Percentiles rank a stretch among this genome's conserved stretches.
phyloP scores from a whole-genome alignment of 192 early-diverging fungal species.

The Rhizoclosmatium sp. region DNA sequence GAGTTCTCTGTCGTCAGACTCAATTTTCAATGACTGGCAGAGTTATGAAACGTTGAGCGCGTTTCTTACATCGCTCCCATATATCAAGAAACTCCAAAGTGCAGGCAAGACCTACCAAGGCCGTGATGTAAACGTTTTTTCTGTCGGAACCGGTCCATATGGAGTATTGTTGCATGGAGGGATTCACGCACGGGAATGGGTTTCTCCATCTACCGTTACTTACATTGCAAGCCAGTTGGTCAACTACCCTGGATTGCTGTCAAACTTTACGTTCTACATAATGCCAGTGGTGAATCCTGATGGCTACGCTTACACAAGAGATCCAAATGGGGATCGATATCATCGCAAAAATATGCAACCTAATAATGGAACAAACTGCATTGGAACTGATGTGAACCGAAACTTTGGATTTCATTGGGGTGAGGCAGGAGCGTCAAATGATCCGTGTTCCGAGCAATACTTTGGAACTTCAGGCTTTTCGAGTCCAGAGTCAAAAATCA shows the following conservation, averaged over 20 bases:
- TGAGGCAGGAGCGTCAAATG: constrained; percentile 52
- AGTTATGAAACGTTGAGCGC: constrained; percentile 32
- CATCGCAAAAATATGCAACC: constrained; percentile 57
- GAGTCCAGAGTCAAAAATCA: constrained; percentile 55
- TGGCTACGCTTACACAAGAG: constrained; percentile 59
- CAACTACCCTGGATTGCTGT: constrained; percentile 46
- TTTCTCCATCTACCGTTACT: constrained; percentile 56
- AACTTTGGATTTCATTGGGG: constrained; percentile 61
- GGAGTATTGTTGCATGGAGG: constrained; percentile 53
- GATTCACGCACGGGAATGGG: constrained; percentile 72
- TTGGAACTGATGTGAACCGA: constrained; percentile 58
- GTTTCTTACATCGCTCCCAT: constrained; percentile 37
- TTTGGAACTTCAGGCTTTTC: constrained; percentile 40
- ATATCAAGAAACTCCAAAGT: constrained; percentile 19
- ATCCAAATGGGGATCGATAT: constrained; percentile 31
- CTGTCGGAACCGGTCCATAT: constrained; percentile 43
- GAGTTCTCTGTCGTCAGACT: constrained; percentile 16
- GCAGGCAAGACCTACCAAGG: constrained; percentile 47
- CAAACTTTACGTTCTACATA: constrained; percentile 60
- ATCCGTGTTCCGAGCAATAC: constrained; percentile 61
- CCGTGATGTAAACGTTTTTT: constrained; percentile 34
- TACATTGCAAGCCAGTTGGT: constrained; percentile 52
- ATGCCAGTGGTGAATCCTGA: constrained; percentile 70
- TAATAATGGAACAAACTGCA: constrained; percentile 55
- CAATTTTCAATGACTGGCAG: constrained; percentile 50